Evolutionary conservation across 2,329 filamentous ascomycete genomes (phyloP), one percentile per base, ranked within the genome.

Genomic region (Aspergillus fumigatiaffinis): DNA sequence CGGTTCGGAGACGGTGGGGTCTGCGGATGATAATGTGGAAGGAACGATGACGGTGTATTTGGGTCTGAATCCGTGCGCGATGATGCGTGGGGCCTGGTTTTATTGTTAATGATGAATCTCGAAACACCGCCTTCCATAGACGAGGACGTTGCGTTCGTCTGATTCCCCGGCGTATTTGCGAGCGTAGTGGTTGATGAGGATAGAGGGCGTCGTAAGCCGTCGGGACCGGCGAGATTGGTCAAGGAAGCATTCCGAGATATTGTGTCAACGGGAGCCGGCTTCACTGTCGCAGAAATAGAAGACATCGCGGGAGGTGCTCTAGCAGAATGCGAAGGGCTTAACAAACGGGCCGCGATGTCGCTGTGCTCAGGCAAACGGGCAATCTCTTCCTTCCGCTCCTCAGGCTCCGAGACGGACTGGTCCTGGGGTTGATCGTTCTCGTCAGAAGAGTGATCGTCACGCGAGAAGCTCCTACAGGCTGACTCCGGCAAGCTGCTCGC

Each of bases 71-170:
- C 76, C 4, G 73, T 73, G 42, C 71, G 69, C 48, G 71, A 73
- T n/a, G 70, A 68, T 17, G 67, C 65, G 50, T 69, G 66, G 3
- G 64, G 54, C 50, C 64, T 67, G 32, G 65, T 64, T 54, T 69
- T 66, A 56, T 69, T 70, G 56, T 71, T 71, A 38, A 71, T 65
- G 35, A 80, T 74, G 56, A 80, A 80, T 50, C 73, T 71, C 2
- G 77, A 79, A 12, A 80, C 76, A 4, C 76, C 77, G 5, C 75
- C 76, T 64, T 79, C 77, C 35, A 76, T 75, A n/a, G 77, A 79
- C 2, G 77, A 78, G n/a, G 77, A 78, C 20, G 73, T 74, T 17
- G 69, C 71, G n/a, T 74, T 67, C 8, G 71, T 63, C 17, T 71
- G 65, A n/a, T 58, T 70, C 4, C 65, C 62, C n/a, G 71, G 65